phyloP scores from a whole-genome alignment of 108 stramenopile genomes.

The Pseudonitzschia pungens region DNA sequence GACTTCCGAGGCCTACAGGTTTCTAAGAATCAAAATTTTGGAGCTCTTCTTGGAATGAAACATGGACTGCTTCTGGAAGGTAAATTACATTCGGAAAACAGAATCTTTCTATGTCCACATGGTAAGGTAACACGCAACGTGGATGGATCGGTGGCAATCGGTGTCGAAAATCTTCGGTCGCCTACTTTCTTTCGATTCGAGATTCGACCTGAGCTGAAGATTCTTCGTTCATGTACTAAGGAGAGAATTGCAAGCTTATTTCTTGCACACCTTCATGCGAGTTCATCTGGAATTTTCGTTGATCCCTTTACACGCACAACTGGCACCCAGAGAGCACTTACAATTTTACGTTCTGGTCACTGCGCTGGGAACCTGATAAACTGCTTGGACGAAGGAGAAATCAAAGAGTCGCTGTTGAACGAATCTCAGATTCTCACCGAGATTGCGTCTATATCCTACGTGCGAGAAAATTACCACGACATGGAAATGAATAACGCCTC shows the following conservation, averaged over 20 bases:
- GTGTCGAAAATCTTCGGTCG: background rate
- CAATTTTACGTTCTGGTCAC: slow-evolving; percentile 1
- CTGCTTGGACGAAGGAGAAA: background rate
- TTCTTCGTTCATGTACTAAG: background rate
- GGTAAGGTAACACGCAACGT: background rate
- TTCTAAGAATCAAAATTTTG: background rate
- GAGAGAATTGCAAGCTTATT: background rate
- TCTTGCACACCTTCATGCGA: slow-evolving; percentile 4
- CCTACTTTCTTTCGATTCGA: slow-evolving; percentile 5
- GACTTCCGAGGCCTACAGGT: background rate
- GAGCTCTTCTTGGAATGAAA: background rate
- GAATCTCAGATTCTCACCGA: background rate
- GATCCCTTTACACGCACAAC: slow-evolving; percentile 5
- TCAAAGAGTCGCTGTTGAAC: background rate
- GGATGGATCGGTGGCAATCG: slow-evolving; percentile 1
- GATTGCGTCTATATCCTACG: background rate
- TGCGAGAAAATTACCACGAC: background rate
- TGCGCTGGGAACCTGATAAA: slow-evolving; percentile 4
- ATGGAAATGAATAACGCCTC: background rate
- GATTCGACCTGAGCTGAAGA: background rate
- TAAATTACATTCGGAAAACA: background rate
- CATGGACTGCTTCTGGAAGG: background rate
- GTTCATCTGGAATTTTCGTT: slow-evolving; percentile 1
- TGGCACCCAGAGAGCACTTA: background rate
- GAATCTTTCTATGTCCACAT: background rate